These are phyloP conservation scores for Piloderma croceum DNA, from an alignment of 768 basidiomycete species.

Conservation along the genomic window DNA sequence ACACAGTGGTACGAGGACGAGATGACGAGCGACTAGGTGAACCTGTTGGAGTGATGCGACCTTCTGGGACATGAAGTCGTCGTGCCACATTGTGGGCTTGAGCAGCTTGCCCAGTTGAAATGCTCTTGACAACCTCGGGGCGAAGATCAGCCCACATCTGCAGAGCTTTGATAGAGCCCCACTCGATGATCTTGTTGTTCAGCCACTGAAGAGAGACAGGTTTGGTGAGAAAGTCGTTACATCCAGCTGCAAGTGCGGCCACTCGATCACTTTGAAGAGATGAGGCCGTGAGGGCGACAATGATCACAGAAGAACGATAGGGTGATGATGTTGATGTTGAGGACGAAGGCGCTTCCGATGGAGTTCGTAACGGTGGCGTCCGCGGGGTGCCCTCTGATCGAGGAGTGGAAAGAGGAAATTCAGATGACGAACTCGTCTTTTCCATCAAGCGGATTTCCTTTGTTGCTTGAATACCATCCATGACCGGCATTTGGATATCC, in stretches of 20 bases:
- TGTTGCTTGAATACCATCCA: constrained; percentile 97
- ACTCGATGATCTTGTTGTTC: constrained; percentile 97
- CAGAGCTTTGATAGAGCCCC: constrained; percentile 94
- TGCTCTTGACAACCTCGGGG: constrained; percentile 49
- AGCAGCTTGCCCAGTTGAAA: constrained; percentile 39
- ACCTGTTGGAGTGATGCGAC: constrained; percentile 32
- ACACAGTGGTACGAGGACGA: neutral
- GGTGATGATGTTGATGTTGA: constrained; percentile 52
- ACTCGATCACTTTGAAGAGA: constrained; percentile 94
- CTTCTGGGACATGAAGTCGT: constrained; percentile 44
- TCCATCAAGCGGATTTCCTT: constrained; percentile 91
- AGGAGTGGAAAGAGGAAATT: constrained; percentile 67
- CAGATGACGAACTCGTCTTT: constrained; percentile 55
- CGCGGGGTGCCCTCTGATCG: constrained; percentile 45
- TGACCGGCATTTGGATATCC: constrained; percentile 99
- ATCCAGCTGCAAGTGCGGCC: constrained; percentile 94
- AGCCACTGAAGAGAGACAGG: constrained; percentile 94
- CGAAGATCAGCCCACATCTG: constrained; percentile 88
- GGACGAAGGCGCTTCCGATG: constrained; percentile 41
- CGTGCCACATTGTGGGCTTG: constrained; percentile 45
- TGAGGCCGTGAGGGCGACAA: constrained; percentile 97
- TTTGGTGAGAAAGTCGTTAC: constrained; percentile 98
- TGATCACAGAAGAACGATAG: constrained; percentile 92
- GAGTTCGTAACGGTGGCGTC: constrained; percentile 34
- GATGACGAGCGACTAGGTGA: constrained; percentile 37